A percentile compares a stretch with the other conserved stretches of the same genome.
These are phyloP conservation scores for Nitzschia sp. DNA, from an alignment of 108 stramenopile species.

Conservation along the genomic window DNA sequence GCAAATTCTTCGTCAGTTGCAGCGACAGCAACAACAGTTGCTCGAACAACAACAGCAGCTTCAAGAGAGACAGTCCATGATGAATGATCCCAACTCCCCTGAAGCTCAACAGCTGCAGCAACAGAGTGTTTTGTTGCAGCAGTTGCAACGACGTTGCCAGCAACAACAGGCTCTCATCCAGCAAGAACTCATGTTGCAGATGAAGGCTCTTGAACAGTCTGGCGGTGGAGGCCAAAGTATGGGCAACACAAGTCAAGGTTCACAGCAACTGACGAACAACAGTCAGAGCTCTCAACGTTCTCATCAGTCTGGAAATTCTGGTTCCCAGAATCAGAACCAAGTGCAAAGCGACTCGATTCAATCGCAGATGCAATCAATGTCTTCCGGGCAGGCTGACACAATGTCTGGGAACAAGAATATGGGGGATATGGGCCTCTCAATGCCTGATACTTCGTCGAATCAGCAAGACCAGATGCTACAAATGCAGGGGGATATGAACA, in stretches of 20 bases:
- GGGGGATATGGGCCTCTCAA: constrained; percentile 11
- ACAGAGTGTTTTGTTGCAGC: constrained; percentile 52
- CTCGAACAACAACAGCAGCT: constrained; percentile 51
- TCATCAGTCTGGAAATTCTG: constrained; percentile 1
- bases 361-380: constrained; percentile 10
- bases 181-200: constrained; percentile 41
- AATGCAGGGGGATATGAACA: constrained; percentile 15
- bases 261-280: constrained; percentile 23
- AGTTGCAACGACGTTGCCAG: constrained; percentile 56
- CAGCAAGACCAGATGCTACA: constrained; percentile 13
- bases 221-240: constrained; percentile 10
- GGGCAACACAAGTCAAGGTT: constrained; percentile 19
- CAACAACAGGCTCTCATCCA: constrained; percentile 60
- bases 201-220: constrained; percentile 23
- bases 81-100: constrained; percentile 38
- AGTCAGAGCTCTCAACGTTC: constrained; percentile 11
- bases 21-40: constrained; percentile 45
- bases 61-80: constrained; percentile 42
- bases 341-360: too few relatives aligned
- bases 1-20: constrained; percentile 40
- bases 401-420: constrained; percentile 3
- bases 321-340: constrained; percentile 20
- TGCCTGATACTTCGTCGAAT: constrained; percentile 5
- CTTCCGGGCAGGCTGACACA: not conserved
- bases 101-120: constrained; percentile 59